Percentiles rank a stretch among this genome's conserved stretches.
phyloP scores from a whole-genome alignment of 75 land plant species.

The Pseudotsuga menziesii region DNA sequence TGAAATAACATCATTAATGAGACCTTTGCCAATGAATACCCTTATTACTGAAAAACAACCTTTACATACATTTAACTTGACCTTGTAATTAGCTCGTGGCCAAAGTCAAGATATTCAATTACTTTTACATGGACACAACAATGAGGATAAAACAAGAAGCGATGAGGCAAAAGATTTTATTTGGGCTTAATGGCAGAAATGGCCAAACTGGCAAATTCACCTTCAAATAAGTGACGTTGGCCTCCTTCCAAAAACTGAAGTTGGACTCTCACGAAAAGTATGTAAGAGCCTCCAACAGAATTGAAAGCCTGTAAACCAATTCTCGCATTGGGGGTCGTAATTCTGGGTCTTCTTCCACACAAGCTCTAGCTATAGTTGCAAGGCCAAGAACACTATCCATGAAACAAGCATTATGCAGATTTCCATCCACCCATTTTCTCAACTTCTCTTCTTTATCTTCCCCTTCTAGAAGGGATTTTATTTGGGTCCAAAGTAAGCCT shows the following conservation, averaged over 20 bases:
- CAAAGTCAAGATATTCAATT: no score
- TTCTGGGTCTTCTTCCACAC: conserved; percentile 11
- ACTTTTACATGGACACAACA: background rate
- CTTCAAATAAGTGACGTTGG: no score
- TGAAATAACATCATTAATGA: no score
- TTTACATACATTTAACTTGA: no score
- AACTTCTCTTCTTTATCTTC: conserved; percentile 17
- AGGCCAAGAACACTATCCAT: conserved; percentile 22
- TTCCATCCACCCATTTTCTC: conserved; percentile 25
- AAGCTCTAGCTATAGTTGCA: conserved; percentile 22
- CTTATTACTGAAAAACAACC: no score
- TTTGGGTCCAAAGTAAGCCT: conserved; percentile 7
- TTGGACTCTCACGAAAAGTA: no score
- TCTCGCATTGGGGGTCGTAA: conserved; percentile 9
- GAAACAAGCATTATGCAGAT: conserved; percentile 15
- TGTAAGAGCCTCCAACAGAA: background rate
- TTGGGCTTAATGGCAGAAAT: background rate
- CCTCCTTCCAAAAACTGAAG: no score
- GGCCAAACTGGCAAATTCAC: background rate
- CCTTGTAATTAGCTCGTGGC: no score
- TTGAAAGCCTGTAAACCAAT: background rate
- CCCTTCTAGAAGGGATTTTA: conserved; percentile 17
- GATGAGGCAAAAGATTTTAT: background rate
- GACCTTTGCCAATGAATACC: no score
- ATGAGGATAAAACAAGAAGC: background rate